A percentile compares a stretch with the other conserved stretches of the same genome.
Conservation (phyloP, 345 rosid genomes). For the Camelina hispida region DNA sequence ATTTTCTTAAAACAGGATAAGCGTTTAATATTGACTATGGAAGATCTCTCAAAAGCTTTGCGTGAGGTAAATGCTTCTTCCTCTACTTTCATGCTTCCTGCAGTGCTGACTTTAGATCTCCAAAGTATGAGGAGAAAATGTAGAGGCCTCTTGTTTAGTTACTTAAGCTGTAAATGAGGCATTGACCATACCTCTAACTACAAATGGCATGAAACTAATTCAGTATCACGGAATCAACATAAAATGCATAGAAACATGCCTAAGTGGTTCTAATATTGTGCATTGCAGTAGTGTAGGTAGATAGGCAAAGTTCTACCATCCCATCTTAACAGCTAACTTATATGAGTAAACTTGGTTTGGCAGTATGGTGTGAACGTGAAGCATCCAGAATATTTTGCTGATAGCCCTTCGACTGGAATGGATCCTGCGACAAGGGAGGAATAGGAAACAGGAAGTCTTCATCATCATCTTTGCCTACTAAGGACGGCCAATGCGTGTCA, state of each 20-base stretch:
- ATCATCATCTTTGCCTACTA: conserved; percentile 11
- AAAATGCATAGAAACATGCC: conserved; percentile 4
- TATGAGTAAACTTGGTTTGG: conserved; percentile 26
- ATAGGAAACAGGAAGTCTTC: conserved; percentile 35
- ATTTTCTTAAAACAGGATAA: conserved; percentile 66
- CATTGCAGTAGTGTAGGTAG: conserved; percentile 14
- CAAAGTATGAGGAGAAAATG: conserved; percentile 6
- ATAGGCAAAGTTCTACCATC: not conserved
- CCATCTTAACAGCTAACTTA: conserved; percentile 9
- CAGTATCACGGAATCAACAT: conserved; percentile 1
- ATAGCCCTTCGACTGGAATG: conserved; percentile 68
- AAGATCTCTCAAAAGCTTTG: conserved; percentile 89
- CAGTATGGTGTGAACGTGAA: conserved; percentile 93
- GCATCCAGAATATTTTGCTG: conserved; percentile 93
- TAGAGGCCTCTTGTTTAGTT: conserved; percentile 7
- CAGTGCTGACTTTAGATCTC: not conserved
- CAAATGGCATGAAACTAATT: conserved; percentile 2
- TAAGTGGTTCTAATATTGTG: conserved; percentile 1
- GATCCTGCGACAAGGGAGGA: conserved; percentile 73
- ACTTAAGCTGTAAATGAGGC: conserved; percentile 14
- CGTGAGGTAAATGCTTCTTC: conserved; percentile 61
- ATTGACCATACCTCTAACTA: not conserved
- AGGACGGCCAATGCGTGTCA: conserved; percentile 12
- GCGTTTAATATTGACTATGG: conserved; percentile 86
- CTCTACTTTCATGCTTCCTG: not conserved